These are phyloP conservation scores for Lachnellula subtilissima DNA, from an alignment of 2,329 filamentous ascomycete species.

Conservation along the genomic window DNA sequence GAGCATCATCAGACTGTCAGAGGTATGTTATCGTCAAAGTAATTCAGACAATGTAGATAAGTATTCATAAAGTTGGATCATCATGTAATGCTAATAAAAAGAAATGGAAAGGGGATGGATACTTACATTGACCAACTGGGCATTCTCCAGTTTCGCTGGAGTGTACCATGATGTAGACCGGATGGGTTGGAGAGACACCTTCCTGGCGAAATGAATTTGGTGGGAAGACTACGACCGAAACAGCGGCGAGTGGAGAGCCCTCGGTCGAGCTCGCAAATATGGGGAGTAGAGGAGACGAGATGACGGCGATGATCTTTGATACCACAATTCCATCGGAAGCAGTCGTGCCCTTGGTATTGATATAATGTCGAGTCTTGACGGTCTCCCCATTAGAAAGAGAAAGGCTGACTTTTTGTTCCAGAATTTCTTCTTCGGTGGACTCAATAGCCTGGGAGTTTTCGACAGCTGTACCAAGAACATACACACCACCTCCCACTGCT, in stretches of 20 bases:
- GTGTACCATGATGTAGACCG: constrained; percentile 64
- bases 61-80: constrained; percentile 79
- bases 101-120: constrained; percentile 9
- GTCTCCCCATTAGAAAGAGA: constrained; percentile 52
- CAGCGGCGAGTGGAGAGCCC: constrained; percentile 69
- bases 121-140: constrained; percentile 84
- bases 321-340: constrained; percentile 33
- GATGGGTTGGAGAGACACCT: constrained; percentile 37
- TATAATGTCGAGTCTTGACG: constrained; percentile 51
- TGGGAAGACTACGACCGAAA: constrained; percentile 65
- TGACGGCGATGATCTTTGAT: constrained; percentile 61
- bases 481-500: constrained; percentile 86
- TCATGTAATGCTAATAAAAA: constrained; percentile 56
- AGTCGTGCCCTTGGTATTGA: constrained; percentile 28
- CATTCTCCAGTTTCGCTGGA: constrained; percentile 93
- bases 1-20: constrained; percentile 78
- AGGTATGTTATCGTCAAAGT: constrained; percentile 80
- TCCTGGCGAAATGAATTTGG: constrained; percentile 40
- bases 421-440: constrained; percentile 24
- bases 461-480: constrained; percentile 74
- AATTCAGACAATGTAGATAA: constrained; percentile 99
- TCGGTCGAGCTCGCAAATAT: constrained; percentile 71
- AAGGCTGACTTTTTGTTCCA: constrained; percentile 36
- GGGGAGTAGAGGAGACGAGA: constrained; percentile 58
- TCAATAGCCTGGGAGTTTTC: constrained; percentile 31